Evolutionary conservation across 495 filamentous ascomycete species (phyloP), one percentile per base, ranked within the genome.

Genomic region (Neurospora hispaniola): DNA sequence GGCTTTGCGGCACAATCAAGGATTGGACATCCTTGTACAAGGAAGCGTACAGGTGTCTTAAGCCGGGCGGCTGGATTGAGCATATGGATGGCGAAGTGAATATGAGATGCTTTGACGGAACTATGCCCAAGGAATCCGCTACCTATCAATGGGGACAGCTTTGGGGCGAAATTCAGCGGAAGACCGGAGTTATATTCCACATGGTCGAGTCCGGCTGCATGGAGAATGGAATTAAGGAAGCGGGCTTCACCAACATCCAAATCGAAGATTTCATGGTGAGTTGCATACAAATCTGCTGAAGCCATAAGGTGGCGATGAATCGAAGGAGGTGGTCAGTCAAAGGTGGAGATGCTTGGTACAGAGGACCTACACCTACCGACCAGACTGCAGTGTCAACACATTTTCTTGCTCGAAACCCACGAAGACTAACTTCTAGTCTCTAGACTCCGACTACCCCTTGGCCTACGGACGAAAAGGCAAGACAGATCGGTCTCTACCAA

Each of bases 221-320:
- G 70, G 83, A 85, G 41, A 86, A 86, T 44, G 79, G 81, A 4
- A 92, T 94, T 71, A 87, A 88, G 27, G 77, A 78, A 4, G 84
- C 89, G 5, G 84, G 92, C 72, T 86, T 85, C 68, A 83, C 84
- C 0, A 89, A 92, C 77, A 88, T 81, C 0, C 71, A 75, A 1
- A 70, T 73, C 3, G 73, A 69, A 31, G 72, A 75, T 66, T 68
- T 2, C 48, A 0, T 59, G 48, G 48, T 59, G 14, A 27, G 48
- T 59, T 59, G 14, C 48, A 3, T 27, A 5, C 8, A 0, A 10
- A n/a, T 20, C 8, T 20, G 8, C 1, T n/a, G 4, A 10, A 48
- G 44, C 44, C 9, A n/a, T 20, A 18, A 8, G 23, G 23, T 23
- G 23, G 23, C 1, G 23, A 23, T 23, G 23, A 23, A 0, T 23